Percentiles rank a stretch among this genome's conserved stretches.
Conservation (phyloP, 306 rosid species). For the Prinsepia uniflora region DNA sequence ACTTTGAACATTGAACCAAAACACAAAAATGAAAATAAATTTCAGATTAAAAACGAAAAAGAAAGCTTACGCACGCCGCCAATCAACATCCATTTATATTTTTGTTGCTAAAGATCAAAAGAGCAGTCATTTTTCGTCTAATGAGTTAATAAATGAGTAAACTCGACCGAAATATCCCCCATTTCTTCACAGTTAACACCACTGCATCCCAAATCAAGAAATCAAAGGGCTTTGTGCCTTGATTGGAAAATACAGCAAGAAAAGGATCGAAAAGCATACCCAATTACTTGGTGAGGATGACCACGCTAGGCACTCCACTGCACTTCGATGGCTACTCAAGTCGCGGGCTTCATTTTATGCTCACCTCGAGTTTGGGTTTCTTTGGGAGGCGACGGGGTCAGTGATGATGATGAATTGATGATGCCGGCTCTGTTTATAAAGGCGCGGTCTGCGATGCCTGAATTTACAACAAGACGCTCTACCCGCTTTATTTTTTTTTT, state of each 20-base stretch:
- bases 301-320: too few relatives aligned
- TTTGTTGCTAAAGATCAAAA: too few relatives aligned
- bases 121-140: too few relatives aligned
- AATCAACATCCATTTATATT: too few relatives aligned
- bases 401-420: too few relatives aligned
- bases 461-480: neutral
- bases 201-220: too few relatives aligned
- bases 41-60: neutral
- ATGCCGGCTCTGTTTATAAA: neutral
- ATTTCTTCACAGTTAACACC: too few relatives aligned
- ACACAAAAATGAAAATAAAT: neutral
- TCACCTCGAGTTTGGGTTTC: neutral
- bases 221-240: too few relatives aligned
- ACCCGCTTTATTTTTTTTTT: neutral
- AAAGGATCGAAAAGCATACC: conserved; percentile 1
- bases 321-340: neutral
- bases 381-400: neutral
- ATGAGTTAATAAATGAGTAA: too few relatives aligned
- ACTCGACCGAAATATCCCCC: too few relatives aligned
- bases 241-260: too few relatives aligned
- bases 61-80: neutral
- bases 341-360: neutral
- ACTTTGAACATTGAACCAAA: neutral
- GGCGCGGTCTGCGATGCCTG: neutral
- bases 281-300: neutral